phyloP scores from a whole-genome alignment of 768 basidiomycete genomes.

The Cubamyces lactineus region DNA sequence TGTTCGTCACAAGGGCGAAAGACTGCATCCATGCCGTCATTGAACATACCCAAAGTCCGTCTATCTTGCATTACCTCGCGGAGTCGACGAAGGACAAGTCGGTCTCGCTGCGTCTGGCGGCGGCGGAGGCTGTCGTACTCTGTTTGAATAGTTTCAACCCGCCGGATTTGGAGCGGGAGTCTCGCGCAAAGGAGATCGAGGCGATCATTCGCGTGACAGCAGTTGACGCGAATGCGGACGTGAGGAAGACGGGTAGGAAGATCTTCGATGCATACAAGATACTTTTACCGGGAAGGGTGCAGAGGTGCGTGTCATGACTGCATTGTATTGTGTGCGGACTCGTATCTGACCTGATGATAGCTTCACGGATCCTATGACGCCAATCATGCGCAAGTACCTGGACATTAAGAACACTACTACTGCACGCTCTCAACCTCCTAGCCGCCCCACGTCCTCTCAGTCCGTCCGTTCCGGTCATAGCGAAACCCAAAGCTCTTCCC shows the following conservation, averaged over 20 bases:
- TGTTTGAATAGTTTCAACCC: conserved; percentile 80
- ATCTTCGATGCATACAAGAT: conserved; percentile 78
- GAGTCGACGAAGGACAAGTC: conserved; percentile 72
- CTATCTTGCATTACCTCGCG: conserved; percentile 62
- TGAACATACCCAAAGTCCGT: conserved; percentile 66
- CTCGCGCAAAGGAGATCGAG: conserved; percentile 68
- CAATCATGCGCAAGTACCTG: conserved; percentile 76
- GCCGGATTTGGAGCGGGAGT: conserved; percentile 74
- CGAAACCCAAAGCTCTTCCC: conserved; percentile 7
- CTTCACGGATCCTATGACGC: conserved; percentile 73
- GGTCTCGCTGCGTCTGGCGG: conserved; percentile 58
- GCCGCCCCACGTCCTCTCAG: conserved; percentile 32
- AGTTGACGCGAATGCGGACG: conserved; percentile 75
- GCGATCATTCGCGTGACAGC: conserved; percentile 66
- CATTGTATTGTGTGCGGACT: background rate
- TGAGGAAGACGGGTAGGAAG: conserved; percentile 68
- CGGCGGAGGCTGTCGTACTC: conserved; percentile 65
- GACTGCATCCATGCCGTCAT: conserved; percentile 62
- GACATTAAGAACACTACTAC: conserved; percentile 43
- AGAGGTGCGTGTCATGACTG: conserved; percentile 50
- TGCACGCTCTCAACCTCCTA: conserved; percentile 31
- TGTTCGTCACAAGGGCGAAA: conserved; percentile 69
- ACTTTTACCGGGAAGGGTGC: conserved; percentile 67
- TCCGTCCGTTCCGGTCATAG: conserved; percentile 24
- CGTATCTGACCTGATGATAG: conserved; percentile 42